A percentile compares a stretch with the other conserved stretches of the same genome.
These are phyloP conservation scores for Echria macrotheca DNA, from an alignment of 495 filamentous ascomycete genomes.

Conservation along the genomic window DNA sequence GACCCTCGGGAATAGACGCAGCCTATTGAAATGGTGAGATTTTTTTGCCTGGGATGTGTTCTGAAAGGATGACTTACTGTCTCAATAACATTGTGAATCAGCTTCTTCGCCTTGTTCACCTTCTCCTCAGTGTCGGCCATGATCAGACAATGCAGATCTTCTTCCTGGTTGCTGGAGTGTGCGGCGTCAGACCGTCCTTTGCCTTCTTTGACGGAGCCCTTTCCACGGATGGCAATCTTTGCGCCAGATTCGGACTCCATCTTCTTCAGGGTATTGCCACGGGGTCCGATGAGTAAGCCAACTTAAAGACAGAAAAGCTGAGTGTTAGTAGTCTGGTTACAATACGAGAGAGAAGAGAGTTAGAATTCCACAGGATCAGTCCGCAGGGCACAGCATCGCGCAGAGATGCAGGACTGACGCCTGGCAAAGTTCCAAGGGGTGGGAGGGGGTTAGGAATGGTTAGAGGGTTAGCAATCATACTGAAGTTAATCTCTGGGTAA, in stretches of 20 bases:
- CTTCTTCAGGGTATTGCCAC: slow-evolving; percentile 98
- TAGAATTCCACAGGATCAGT: slow-evolving; percentile 31
- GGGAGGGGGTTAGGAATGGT: slow-evolving; percentile 51
- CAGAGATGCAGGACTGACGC: slow-evolving; percentile 23
- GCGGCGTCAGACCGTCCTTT: slow-evolving; percentile 98
- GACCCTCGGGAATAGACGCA: slow-evolving; percentile 94
- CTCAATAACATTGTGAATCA: slow-evolving; percentile 96
- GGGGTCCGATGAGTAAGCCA: slow-evolving; percentile 98
- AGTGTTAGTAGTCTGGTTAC: slow-evolving; percentile 73
- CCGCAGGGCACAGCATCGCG: slow-evolving; percentile 27
- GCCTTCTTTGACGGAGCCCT: slow-evolving; percentile 99
- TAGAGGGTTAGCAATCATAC: slow-evolving; percentile 99
- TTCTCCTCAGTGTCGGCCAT: slow-evolving; percentile 99
- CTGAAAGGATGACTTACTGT: too few species aligned
- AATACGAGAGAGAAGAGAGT: slow-evolving; percentile 36
- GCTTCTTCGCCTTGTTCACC: slow-evolving; percentile 94
- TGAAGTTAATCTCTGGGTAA: slow-evolving; percentile 99
- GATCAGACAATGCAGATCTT: slow-evolving; percentile 97
- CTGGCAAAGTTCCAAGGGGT: slow-evolving; percentile 30
- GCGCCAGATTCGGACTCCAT: slow-evolving; percentile 96
- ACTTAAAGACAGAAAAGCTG: slow-evolving; percentile 87
- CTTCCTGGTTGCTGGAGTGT: slow-evolving; percentile 98
- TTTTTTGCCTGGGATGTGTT: too few species aligned
- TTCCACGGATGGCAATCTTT: slow-evolving; percentile 98
- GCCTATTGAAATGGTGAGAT: slow-evolving; percentile 54